These are phyloP conservation scores for Talaromyces wortmannii DNA, from an alignment of 495 filamentous ascomycete genomes.

Conservation along the genomic window DNA sequence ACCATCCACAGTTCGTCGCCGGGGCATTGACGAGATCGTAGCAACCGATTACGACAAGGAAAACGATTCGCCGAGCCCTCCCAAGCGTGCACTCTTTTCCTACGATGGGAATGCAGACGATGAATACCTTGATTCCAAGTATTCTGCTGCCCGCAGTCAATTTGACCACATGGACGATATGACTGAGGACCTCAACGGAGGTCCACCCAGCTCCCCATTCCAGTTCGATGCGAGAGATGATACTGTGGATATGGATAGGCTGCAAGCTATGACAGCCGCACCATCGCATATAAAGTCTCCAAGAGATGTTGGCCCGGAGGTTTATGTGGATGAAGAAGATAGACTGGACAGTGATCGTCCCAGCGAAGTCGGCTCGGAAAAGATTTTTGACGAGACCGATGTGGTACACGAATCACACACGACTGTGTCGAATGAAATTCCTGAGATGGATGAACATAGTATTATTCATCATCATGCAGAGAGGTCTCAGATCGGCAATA, in stretches of 20 bases:
- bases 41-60: conserved; percentile 16
- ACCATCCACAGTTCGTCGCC: conserved; percentile 2
- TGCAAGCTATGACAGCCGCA: conserved; percentile 7
- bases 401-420: neutral
- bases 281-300: neutral
- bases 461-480: conserved; percentile 16
- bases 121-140: conserved; percentile 9
- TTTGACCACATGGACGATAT: neutral
- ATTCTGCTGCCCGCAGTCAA: neutral
- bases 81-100: conserved; percentile 12
- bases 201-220: conserved; percentile 30
- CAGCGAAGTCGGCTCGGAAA: conserved; percentile 8
- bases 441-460: conserved; percentile 18
- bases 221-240: conserved; percentile 24
- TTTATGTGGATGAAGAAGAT: conserved; percentile 19
- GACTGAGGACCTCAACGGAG: conserved; percentile 7
- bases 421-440: neutral
- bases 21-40: conserved; percentile 7
- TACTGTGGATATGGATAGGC: conserved; percentile 21
- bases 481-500: conserved; percentile 20
- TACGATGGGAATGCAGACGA: conserved; percentile 14
- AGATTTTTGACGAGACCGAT: neutral
- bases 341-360: conserved; percentile 14
- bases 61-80: conserved; percentile 27
- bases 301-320: conserved; percentile 8